Percentiles rank a stretch among this genome's conserved stretches.
These are phyloP conservation scores for Raffaelea albimanens DNA, from an alignment of 2,329 filamentous ascomycete genomes.

Conservation along the genomic window DNA sequence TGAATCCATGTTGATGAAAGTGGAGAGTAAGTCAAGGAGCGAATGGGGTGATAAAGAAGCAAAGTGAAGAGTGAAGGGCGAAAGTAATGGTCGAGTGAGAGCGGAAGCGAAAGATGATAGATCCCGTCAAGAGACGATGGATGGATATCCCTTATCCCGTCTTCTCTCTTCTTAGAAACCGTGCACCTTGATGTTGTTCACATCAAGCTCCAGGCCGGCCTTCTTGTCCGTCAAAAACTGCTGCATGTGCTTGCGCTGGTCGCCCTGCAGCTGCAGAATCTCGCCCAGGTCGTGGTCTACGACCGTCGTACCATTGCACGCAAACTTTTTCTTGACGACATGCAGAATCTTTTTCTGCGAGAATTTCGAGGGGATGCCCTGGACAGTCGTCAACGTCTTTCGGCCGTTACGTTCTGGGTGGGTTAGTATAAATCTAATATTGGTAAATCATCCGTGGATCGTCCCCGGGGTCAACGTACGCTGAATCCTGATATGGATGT, in stretches of 20 bases:
- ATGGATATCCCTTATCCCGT: no score
- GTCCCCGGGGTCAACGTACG: slow-evolving; percentile 56
- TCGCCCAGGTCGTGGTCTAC: slow-evolving; percentile 15
- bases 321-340: slow-evolving; percentile 84
- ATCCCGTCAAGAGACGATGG: no score
- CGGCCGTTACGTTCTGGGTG: slow-evolving; percentile 97
- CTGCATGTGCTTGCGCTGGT: slow-evolving; percentile 68
- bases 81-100: no score
- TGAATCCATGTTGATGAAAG: no score
- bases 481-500: slow-evolving; percentile 99
- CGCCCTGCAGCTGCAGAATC: slow-evolving; percentile 83
- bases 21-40: no score
- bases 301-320: slow-evolving; percentile 16
- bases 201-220: slow-evolving; percentile 84
- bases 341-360: slow-evolving; percentile 99
- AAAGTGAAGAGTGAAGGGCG: no score
- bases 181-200: slow-evolving; percentile 93
- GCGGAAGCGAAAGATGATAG: no score
- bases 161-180: slow-evolving; percentile 44
- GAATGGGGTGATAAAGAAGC: no score
- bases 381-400: slow-evolving; percentile 99
- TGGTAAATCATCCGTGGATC: no score
- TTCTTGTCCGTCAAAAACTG: slow-evolving; percentile 96
- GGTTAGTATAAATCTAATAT: no score
- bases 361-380: slow-evolving; percentile 97